Evolutionary conservation across 2,329 filamentous ascomycete genomes (phyloP), one percentile per base, ranked within the genome.

Genomic region (Diaporthe sp.): DNA sequence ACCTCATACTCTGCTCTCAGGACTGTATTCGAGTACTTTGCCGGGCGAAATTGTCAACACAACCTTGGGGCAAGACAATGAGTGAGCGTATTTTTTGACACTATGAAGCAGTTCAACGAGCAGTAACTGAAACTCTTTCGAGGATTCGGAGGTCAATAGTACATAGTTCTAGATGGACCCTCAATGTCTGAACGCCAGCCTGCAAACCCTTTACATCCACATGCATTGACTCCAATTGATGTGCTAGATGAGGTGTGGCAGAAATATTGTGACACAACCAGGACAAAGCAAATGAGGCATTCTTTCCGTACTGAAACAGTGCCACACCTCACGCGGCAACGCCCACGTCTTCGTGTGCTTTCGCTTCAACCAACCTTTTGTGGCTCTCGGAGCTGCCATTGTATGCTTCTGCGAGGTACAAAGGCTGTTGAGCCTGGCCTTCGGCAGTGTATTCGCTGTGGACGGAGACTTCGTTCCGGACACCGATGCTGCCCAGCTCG

Each of bases 311-410:
- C 22, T 12, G 5, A n/a, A 7, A 13, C 33, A 25, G 28, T 30
- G 2, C 6, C 10, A 2, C 22, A 12, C 17, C 42, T 68, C 17
- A 68, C 22, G 45, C 33, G 2, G 47, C 15, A 54, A 40, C 47
- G 28, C 22, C 47, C n/a, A 19, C 47, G 40, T 54, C 45, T 22
- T 40, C 57, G 9, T 40, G 45, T 6, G 45, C 30, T 25, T 64
- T 45, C 22, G 67, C 72, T 30, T 54, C 40, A 33, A 67, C 42
- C 35, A 74, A 45, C 22, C 42, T 74, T 12, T 69, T 66, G 17
- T 69, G 67, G 38, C 74, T 75, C 8, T 74, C 71, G 0, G 67
- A 35, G 22, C 74, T 75, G 12, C 70, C 71, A 25, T 71, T 71
- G 42, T 74, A 76, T 55, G 72, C 67, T 17, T 74, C 72, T 1